Conservation (phyloP, 306 rosid genomes). For the Malus asiatica region DNA sequence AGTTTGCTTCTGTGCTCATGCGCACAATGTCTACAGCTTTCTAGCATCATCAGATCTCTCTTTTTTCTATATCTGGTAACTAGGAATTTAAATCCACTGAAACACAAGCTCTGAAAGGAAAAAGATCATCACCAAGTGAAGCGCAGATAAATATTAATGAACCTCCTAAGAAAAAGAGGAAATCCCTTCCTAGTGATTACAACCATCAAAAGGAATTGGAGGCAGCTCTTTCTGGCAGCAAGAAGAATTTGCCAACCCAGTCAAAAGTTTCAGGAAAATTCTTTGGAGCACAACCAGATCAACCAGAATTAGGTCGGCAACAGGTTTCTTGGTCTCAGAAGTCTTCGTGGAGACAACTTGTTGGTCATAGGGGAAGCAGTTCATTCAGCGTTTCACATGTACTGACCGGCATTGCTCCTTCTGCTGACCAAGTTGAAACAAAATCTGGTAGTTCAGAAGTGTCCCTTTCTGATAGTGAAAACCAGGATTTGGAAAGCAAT, state of each 20-base stretch:
- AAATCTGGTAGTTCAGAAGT: slow-evolving; percentile 4
- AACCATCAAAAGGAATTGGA: slow-evolving; percentile 14
- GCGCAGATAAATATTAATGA: slow-evolving; percentile 20
- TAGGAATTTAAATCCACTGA: slow-evolving; percentile 33
- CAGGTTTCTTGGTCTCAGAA: slow-evolving; percentile 62
- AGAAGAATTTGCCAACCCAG: slow-evolving; percentile 15
- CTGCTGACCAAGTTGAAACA: slow-evolving; percentile 18
- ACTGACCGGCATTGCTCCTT: slow-evolving; percentile 23
- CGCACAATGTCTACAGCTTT: background rate
- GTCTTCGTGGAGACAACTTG: slow-evolving; percentile 73
- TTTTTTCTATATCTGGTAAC: slow-evolving; percentile 10
- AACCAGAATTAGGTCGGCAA: slow-evolving; percentile 24
- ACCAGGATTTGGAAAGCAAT: slow-evolving; percentile 11
- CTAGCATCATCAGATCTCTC: slow-evolving; percentile 3
- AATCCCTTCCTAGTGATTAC: slow-evolving; percentile 23
- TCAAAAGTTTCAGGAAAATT: slow-evolving; percentile 16
- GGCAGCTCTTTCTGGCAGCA: slow-evolving; percentile 19
- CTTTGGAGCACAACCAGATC: slow-evolving; percentile 21
- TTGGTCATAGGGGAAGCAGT: slow-evolving; percentile 33
- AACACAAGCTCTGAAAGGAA: background rate
- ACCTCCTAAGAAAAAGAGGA: slow-evolving; percentile 40
- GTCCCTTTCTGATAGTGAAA: slow-evolving; percentile 17
- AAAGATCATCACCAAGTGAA: slow-evolving; percentile 22
- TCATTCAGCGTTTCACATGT: slow-evolving; percentile 45
- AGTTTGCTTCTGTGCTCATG: background rate